Evolutionary conservation across 2,329 filamentous ascomycete genomes (phyloP).

Genomic region (Aspergillus sojae): DNA sequence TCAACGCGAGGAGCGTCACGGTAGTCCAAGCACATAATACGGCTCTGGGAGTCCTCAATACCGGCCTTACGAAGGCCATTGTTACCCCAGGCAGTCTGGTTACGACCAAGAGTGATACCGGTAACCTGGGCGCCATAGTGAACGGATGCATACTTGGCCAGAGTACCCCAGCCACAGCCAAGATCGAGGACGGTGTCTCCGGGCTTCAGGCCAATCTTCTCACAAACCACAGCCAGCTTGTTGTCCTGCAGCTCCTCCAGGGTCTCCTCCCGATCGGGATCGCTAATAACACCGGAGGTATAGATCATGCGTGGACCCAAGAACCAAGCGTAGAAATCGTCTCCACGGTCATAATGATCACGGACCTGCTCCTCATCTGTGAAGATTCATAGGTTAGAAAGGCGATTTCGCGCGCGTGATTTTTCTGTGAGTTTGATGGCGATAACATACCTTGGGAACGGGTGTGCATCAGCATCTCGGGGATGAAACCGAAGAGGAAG

Average conservation of each 20-base stretch:
- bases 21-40: slow-evolving; percentile 95
- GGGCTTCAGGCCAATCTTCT: slow-evolving; percentile 84
- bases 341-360: slow-evolving; percentile 95
- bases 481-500: slow-evolving; percentile 84
- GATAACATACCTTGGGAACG: slow-evolving; percentile 70
- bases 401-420: not conserved
- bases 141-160: slow-evolving; percentile 87
- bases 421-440: not conserved
- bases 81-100: slow-evolving; percentile 98
- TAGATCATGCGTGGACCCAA: slow-evolving; percentile 98
- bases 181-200: slow-evolving; percentile 89
- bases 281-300: slow-evolving; percentile 90
- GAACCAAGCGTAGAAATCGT: slow-evolving; percentile 99
- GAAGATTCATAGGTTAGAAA: not conserved
- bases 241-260: slow-evolving; percentile 97
- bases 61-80: slow-evolving; percentile 79
- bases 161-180: slow-evolving; percentile 96
- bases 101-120: slow-evolving; percentile 90
- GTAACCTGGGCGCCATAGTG: slow-evolving; percentile 87
- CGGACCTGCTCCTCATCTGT: slow-evolving; percentile 95
- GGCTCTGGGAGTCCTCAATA: slow-evolving; percentile 83
- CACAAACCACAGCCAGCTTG: slow-evolving; percentile 91
- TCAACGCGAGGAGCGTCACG: slow-evolving; percentile 83
- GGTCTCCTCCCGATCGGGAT: slow-evolving; percentile 82
- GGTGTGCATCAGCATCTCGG: slow-evolving; percentile 90